Percentiles rank a stretch among this genome's conserved stretches.
Conservation (phyloP, 2,329 filamentous ascomycete species). For the Diplodia corticola region DNA sequence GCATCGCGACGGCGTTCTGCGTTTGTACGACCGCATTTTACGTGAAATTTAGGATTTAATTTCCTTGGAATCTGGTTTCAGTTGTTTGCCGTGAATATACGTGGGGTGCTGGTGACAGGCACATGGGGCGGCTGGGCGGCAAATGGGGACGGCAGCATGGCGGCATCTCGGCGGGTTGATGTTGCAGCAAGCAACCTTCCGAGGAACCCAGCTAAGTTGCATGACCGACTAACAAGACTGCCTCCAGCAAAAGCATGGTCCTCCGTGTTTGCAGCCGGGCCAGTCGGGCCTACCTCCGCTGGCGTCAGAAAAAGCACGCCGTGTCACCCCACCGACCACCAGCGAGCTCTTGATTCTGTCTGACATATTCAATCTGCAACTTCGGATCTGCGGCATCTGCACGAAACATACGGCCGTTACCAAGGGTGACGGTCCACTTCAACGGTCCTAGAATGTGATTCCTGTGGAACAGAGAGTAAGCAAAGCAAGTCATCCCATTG, state of each 20-base stretch:
- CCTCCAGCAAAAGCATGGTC: neutral
- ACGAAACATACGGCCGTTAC: too few relatives aligned
- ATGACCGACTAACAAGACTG: neutral
- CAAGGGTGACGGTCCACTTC: too few relatives aligned
- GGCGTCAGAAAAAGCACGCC: neutral
- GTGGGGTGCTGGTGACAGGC: neutral
- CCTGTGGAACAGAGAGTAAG: too few relatives aligned
- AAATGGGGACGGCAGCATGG: neutral
- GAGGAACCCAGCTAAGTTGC: neutral
- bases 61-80: neutral
- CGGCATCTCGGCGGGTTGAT: neutral
- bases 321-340: neutral
- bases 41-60: neutral
- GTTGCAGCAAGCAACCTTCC: neutral
- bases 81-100: neutral
- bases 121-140: too few relatives aligned
- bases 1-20: conserved; percentile 20
- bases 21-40: conserved; percentile 8
- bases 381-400: too few relatives aligned
- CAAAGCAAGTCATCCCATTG: too few relatives aligned
- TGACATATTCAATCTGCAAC: neutral
- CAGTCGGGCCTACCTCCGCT: neutral
- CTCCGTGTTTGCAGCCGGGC: neutral
- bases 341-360: neutral
- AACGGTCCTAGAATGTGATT: too few relatives aligned